Percentiles rank a stretch among this genome's conserved stretches.
phyloP scores from a whole-genome alignment of 1,139 yeast species.

The Kodamaea plutei region DNA sequence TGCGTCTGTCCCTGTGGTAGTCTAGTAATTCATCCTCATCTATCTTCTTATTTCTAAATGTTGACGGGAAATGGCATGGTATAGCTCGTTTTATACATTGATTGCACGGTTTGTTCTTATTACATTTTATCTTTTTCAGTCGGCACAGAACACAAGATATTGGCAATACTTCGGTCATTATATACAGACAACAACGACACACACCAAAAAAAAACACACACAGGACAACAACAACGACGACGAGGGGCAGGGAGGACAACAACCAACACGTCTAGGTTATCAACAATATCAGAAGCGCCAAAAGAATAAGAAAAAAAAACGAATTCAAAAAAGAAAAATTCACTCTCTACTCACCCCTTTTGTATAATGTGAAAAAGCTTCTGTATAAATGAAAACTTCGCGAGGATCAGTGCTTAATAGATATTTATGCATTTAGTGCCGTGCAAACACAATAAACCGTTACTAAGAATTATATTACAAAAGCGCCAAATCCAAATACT shows the following conservation, averaged over 20 bases:
- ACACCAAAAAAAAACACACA: neutral
- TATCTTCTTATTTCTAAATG: conserved; percentile 35
- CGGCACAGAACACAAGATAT: conserved; percentile 43
- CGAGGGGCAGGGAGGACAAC: neutral
- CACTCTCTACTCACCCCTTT: too few species aligned
- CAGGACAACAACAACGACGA: neutral
- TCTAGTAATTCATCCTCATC: conserved; percentile 19
- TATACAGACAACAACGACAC: too few species aligned
- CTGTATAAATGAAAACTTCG: too few species aligned
- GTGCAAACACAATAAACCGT: conserved; percentile 1
- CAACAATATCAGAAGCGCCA: too few species aligned
- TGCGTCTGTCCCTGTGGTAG: neutral
- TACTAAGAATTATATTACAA: conserved; percentile 1
- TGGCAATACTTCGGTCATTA: conserved; percentile 31
- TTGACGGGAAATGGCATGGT: conserved; percentile 36
- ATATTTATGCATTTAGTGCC: conserved; percentile 1
- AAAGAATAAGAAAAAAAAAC: too few species aligned
- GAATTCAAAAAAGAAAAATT: too few species aligned
- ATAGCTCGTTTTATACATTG: conserved; percentile 32
- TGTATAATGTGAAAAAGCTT: too few species aligned
- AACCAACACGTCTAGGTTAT: too few species aligned
- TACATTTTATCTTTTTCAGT: conserved; percentile 39
- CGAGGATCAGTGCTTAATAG: conserved; percentile 1
- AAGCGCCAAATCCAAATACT: neutral
- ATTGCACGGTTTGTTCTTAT: conserved; percentile 38